phyloP scores from a whole-genome alignment of 2,329 filamentous ascomycete genomes.

The Fusarium floridanum region DNA sequence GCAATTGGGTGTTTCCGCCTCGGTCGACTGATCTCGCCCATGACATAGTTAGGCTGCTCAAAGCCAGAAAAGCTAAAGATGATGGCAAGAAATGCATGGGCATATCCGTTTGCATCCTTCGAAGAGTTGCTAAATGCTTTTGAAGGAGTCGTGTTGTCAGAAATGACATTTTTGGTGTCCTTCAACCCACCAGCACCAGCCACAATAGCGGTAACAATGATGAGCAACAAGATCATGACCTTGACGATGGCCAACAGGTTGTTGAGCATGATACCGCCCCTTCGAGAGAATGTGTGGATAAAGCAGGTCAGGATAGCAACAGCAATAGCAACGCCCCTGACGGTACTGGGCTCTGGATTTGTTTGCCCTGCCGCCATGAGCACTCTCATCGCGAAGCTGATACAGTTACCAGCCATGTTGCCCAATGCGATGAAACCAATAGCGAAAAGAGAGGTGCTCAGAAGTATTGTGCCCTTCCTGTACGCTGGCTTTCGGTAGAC shows the following conservation, averaged over 20 bases:
- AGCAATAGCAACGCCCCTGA: slow-evolving; percentile 62
- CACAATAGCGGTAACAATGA: slow-evolving; percentile 53
- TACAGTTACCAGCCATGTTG: slow-evolving; percentile 63
- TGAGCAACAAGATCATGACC: slow-evolving; percentile 60
- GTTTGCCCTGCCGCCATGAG: slow-evolving; percentile 51
- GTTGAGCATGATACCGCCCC: slow-evolving; percentile 64
- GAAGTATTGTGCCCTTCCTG: slow-evolving; percentile 50
- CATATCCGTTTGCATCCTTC: slow-evolving; percentile 49
- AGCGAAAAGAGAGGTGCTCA: slow-evolving; percentile 60
- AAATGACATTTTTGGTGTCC: slow-evolving; percentile 41
- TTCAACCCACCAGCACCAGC: slow-evolving; percentile 48
- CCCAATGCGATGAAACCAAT: slow-evolving; percentile 60
- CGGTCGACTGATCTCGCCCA: slow-evolving; percentile 51
- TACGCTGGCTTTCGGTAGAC: slow-evolving; percentile 56
- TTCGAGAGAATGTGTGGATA: slow-evolving; percentile 62
- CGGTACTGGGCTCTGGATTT: slow-evolving; percentile 47
- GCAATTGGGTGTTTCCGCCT: slow-evolving; percentile 50
- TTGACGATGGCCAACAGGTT: slow-evolving; percentile 66
- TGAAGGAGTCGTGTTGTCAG: slow-evolving; percentile 43
- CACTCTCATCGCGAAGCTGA: slow-evolving; percentile 59
- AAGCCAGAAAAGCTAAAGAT: slow-evolving; percentile 56
- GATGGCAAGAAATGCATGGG: slow-evolving; percentile 58
- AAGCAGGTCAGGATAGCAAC: slow-evolving; percentile 59
- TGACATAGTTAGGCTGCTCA: slow-evolving; percentile 55
- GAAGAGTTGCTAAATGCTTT: slow-evolving; percentile 43